Base-by-base conservation (phyloP, 1,284 basidiomycete genomes). In the Leccinum pachyderme region DNA sequence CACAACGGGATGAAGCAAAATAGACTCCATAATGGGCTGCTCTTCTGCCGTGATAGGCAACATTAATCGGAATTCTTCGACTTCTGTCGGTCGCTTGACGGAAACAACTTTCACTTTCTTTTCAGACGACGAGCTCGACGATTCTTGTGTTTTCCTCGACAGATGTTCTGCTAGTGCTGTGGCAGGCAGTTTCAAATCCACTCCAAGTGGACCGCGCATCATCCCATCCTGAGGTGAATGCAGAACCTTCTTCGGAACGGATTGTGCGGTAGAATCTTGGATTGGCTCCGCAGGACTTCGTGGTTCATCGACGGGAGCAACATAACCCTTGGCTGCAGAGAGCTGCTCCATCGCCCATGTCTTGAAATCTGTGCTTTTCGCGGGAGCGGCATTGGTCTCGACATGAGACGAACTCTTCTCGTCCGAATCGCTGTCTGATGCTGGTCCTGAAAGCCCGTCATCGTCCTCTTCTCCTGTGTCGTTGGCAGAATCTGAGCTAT, bases 31-130 rank as follows among this genome's bases (percentile, higher is more conserved):
- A 53, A 99, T 94, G 4, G 83, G 80, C 67, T 99, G 95, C 67
- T 99, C 97, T 71, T 99, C 95, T 12, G 89, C 86, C 7, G 95
- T 82, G 56, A 99, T 93, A 3, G 97, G 97, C 1, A 99, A 77
- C 55, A 89, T 77, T 60, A 95, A 75, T 43, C 97, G 78, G 2
- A 87, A 79, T 55, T 89, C 90, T 59, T 90, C 83, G 6, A 98
- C 85, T 32, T 91, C 91, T 32, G 78, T 67, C 1, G 87, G 82
- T 9, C 96, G 83, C 28, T 75, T 76, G 35, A 98, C 80, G 0
- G 74, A 71, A n/a, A 95, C 78, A 43, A 80, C 73, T 59, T 81
- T 84, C 15, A 28, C 3, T 43, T 49, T 59, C 39, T 51, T 57
- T 41, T 53, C 49, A n/a, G 37, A 31, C 1, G 46, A 47, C 1